phyloP scores from a whole-genome alignment of 768 basidiomycete genomes.

The Trametes maxima region DNA sequence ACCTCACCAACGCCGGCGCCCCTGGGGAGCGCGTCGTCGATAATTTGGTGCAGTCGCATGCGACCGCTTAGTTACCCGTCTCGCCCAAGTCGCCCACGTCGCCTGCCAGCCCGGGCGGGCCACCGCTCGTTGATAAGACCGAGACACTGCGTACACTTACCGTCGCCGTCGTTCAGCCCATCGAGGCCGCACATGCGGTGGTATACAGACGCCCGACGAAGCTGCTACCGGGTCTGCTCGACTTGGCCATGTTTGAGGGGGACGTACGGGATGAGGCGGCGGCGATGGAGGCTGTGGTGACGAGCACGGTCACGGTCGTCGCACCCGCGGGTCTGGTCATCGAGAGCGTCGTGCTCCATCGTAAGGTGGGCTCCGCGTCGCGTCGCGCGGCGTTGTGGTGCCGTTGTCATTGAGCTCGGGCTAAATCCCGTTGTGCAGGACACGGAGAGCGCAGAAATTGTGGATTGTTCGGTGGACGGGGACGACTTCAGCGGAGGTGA shows the following conservation, averaged over 20 bases:
- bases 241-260: slow-evolving; percentile 55
- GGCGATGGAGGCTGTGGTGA: slow-evolving; percentile 44
- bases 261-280: slow-evolving; percentile 53
- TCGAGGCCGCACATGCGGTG: slow-evolving; percentile 56
- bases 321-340: slow-evolving; percentile 47
- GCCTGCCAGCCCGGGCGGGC: slow-evolving; percentile 30
- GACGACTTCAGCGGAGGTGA: slow-evolving; percentile 51
- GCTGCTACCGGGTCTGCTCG: slow-evolving; percentile 49
- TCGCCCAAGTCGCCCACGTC: slow-evolving; percentile 22
- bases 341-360: slow-evolving; percentile 48
- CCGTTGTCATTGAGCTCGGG: not conserved
- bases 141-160: slow-evolving; percentile 70
- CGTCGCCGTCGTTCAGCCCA: slow-evolving; percentile 66
- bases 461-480: slow-evolving; percentile 54
- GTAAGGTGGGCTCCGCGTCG: slow-evolving; percentile 43
- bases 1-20: slow-evolving; percentile 61
- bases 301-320: slow-evolving; percentile 2
- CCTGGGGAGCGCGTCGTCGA: slow-evolving; percentile 77
- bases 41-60: slow-evolving; percentile 71
- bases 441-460: slow-evolving; percentile 46
- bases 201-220: slow-evolving; percentile 50
- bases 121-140: slow-evolving; percentile 40
- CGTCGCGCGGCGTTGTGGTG: not conserved
- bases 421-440: slow-evolving; percentile 36
- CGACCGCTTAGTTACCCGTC: slow-evolving; percentile 23